Percentiles rank a stretch among this genome's conserved stretches.
Evolutionary conservation across 441 rosid species (phyloP).

Genomic region (Arabidopsis lyrata): DNA sequence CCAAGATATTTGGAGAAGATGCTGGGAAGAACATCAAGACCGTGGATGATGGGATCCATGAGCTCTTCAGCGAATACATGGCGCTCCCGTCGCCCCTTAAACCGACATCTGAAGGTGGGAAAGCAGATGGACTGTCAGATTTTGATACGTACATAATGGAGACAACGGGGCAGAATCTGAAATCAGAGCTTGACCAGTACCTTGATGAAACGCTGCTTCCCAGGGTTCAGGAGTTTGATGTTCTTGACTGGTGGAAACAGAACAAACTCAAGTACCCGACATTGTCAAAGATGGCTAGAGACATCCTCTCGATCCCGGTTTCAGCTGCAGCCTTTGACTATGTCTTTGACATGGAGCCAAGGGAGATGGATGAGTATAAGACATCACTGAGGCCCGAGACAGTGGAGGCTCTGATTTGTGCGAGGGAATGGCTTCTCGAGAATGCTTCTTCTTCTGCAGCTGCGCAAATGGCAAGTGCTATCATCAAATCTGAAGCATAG

Average conservation of each 20-base stretch:
- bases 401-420: constrained; percentile 83
- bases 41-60: constrained; percentile 82
- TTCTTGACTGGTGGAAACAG: constrained; percentile 88
- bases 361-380: constrained; percentile 69
- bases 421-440: constrained; percentile 81
- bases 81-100: constrained; percentile 67
- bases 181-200: constrained; percentile 86
- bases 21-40: constrained; percentile 64
- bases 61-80: constrained; percentile 75
- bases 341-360: constrained; percentile 57
- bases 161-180: constrained; percentile 68
- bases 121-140: constrained; percentile 66
- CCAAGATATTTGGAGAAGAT: constrained; percentile 78
- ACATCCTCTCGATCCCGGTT: constrained; percentile 67
- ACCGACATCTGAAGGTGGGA: constrained; percentile 57
- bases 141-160: constrained; percentile 85
- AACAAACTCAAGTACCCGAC: constrained; percentile 84
- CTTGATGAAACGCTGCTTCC: constrained; percentile 82
- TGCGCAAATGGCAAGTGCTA: constrained; percentile 50
- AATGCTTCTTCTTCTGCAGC: constrained; percentile 44
- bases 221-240: constrained; percentile 73
- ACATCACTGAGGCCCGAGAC: constrained; percentile 80
- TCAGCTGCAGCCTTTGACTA: constrained; percentile 66
- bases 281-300: constrained; percentile 86
- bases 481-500: constrained; percentile 68